Evolutionary conservation across 208 protist species (phyloP), one percentile per base, ranked within the genome.

Genomic region (Crithidia brevicula): DNA sequence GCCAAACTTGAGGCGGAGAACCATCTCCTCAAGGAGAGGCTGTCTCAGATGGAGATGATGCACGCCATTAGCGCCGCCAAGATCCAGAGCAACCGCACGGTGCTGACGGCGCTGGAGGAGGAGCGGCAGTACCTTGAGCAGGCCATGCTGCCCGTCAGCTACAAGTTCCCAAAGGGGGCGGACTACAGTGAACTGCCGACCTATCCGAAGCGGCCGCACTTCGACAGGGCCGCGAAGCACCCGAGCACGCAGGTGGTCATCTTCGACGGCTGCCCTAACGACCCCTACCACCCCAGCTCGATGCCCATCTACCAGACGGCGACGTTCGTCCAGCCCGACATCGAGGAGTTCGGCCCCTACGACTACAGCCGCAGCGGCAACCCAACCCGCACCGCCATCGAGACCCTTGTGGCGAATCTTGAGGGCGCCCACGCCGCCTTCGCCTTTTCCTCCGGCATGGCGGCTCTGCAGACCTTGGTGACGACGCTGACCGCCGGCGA

Each of bases 311-410:
- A 97, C 67, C 93, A 97, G 53, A 96, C 91, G 2, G 80, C 91
- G 7, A 97, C 93, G 25, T 97, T 97, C 70, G 91, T 95, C 30
- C 93, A 96, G 79, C 83, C 85, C 0, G 87, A 86, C 54, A 92
- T 95, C 33, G 79, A 75, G 40, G 75, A 84, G 40, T 90, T 88
- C 61, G 94, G 92, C 25, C 81, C 77, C 45, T 98, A 96, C 73
- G 97, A 98, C 80, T 98, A 98, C 72, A 89, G 87, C 40, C 86
- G 97, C 46, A 93, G 89, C 31, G 93, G 92, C 57, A 98, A 98
- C 75, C 97, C 97, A 20, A 98, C 97, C 25, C 82, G 95, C 52
- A 89, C 92, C 1, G 89, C 94, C 25, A 86, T 96, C 52, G 95
- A 98, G 77, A 85, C 79, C 31, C 78, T 91, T 50, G 67, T 98